A percentile compares a stretch with the other conserved stretches of the same genome.
These are phyloP conservation scores for Blastobotrys aristatus DNA, from an alignment of 1,139 yeast genomes.

Conservation along the genomic window DNA sequence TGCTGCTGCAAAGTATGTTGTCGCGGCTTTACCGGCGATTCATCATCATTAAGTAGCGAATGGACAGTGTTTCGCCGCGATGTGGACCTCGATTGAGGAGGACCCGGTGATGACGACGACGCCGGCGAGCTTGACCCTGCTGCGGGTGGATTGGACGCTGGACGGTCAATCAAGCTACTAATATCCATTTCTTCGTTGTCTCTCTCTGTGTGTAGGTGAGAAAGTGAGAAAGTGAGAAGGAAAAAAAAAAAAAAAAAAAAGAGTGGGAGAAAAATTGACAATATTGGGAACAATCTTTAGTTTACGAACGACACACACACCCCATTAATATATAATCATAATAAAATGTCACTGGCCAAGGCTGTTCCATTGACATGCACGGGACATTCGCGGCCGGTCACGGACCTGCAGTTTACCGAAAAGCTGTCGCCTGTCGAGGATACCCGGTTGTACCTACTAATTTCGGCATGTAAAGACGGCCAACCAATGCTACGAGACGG, in stretches of 20 bases:
- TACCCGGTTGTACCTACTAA: conserved; percentile 18
- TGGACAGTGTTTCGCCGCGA: conserved; percentile 29
- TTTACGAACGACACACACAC: too few relatives aligned
- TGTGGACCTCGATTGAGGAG: not conserved
- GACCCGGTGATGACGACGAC: conserved; percentile 4
- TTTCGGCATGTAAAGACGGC: conserved; percentile 39
- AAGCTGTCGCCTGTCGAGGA: conserved; percentile 12
- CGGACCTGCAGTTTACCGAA: conserved; percentile 34
- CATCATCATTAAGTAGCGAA: conserved; percentile 28
- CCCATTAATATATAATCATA: too few relatives aligned
- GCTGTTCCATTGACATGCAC: conserved; percentile 36
- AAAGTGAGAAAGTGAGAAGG: not conserved
- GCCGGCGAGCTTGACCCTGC: conserved; percentile 1
- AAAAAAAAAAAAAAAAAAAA: conserved; percentile 1
- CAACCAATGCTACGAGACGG: conserved; percentile 39
- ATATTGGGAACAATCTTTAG: too few relatives aligned
- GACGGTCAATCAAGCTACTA: conserved; percentile 7
- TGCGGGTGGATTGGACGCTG: not conserved
- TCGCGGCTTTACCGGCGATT: conserved; percentile 6
- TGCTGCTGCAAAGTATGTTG: conserved; percentile 1
- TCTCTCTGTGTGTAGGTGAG: too few relatives aligned
- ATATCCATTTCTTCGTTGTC: conserved; percentile 9
- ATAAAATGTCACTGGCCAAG: conserved; percentile 21
- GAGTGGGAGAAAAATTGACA: too few relatives aligned
- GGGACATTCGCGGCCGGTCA: conserved; percentile 39